A percentile compares a stretch with the other conserved stretches of the same genome.
These are phyloP conservation scores for Exophiala sp. DNA, from an alignment of 2,329 filamentous ascomycete genomes.

Conservation along the genomic window DNA sequence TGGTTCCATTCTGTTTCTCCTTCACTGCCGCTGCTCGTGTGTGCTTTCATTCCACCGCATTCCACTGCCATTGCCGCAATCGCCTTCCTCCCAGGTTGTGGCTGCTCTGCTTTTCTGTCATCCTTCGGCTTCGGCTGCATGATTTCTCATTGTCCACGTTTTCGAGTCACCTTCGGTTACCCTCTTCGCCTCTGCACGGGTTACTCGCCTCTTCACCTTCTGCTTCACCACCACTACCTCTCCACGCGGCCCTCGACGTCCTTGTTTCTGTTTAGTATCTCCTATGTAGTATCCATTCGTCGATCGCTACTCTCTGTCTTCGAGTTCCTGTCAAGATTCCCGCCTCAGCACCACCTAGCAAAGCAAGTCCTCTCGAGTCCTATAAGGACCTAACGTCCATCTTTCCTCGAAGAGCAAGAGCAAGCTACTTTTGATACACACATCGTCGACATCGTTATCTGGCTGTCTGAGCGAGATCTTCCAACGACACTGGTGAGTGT, in stretches of 20 bases:
- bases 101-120: conserved; percentile 17
- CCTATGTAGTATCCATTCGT: not conserved
- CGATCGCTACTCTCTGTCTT: not conserved
- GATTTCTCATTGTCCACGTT: conserved; percentile 28
- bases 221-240: not conserved
- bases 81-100: conserved; percentile 3
- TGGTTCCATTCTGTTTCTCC: not conserved
- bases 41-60: not conserved
- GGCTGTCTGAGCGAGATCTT: not conserved
- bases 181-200: not conserved
- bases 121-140: conserved; percentile 21
- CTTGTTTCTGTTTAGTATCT: not conserved
- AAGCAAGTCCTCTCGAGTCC: not conserved
- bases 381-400: not conserved
- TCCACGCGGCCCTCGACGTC: not conserved
- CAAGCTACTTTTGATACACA: not conserved
- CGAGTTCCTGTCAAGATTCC: not conserved
- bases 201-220: not conserved
- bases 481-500: not conserved
- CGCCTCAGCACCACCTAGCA: not conserved
- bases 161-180: conserved; percentile 21
- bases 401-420: not conserved
- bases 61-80: not conserved
- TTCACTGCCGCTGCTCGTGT: not conserved
- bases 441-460: not conserved